phyloP scores from a whole-genome alignment of 176 grass and related monocot genomes.

The Oryza rufipogon region DNA sequence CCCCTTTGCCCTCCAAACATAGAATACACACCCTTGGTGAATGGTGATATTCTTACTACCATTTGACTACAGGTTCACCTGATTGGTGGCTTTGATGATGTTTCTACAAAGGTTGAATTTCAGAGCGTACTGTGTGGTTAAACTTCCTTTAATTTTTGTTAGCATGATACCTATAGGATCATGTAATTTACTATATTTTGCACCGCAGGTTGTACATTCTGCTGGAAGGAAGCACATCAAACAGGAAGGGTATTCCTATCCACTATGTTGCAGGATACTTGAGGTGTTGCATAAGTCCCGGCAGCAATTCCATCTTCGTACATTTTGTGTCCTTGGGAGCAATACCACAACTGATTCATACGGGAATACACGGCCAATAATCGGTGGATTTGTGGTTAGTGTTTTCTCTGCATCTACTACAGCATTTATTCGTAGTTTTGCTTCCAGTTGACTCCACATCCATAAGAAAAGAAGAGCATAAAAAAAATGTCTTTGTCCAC shows the following conservation, averaged over 20 bases:
- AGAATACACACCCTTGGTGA: conserved; percentile 10
- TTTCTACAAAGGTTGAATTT: conserved; percentile 64
- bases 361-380: conserved; percentile 62
- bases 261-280: conserved; percentile 84
- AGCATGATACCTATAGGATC: background rate
- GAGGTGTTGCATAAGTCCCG: conserved; percentile 57
- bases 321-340: conserved; percentile 69
- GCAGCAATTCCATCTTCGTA: conserved; percentile 65
- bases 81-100: conserved; percentile 79
- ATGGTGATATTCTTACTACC: conserved; percentile 35
- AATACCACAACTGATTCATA: conserved; percentile 73
- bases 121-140: conserved; percentile 3
- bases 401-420: conserved; percentile 38
- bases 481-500: background rate
- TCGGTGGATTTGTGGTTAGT: conserved; percentile 80
- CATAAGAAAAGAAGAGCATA: background rate
- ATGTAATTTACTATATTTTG: conserved; percentile 18
- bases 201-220: conserved; percentile 44
- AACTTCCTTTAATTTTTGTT: conserved; percentile 24
- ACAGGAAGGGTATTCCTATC: conserved; percentile 69
- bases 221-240: conserved; percentile 42
- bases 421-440: conserved; percentile 5
- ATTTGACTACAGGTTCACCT: conserved; percentile 74
- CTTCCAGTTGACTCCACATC: background rate
- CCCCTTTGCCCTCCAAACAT: conserved; percentile 28